Evolutionary conservation across 176 grass and related monocot genomes (phyloP).

Genomic region (Raddia guianensis): DNA sequence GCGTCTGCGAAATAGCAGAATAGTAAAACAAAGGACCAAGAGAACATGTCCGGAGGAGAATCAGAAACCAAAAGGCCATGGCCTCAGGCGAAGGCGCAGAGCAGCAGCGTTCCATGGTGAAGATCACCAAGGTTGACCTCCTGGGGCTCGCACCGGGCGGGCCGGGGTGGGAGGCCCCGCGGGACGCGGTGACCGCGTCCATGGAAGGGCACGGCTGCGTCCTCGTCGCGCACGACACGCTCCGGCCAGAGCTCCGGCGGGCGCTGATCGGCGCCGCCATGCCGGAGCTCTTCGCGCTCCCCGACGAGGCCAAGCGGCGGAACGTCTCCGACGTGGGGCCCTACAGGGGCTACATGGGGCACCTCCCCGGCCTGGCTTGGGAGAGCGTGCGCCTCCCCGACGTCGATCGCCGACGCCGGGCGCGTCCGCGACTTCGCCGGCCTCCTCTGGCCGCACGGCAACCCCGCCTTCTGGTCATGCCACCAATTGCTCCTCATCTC

Average conservation of each 20-base stretch:
- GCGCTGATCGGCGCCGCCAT: constrained; percentile 40
- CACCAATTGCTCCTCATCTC: no score
- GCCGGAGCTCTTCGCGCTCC: constrained; percentile 60
- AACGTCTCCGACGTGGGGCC: constrained; percentile 6
- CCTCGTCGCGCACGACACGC: constrained; percentile 39
- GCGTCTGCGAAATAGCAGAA: no score
- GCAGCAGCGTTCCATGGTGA: constrained; percentile 5
- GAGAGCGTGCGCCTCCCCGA: constrained; percentile 56
- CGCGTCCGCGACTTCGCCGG: constrained; percentile 26
- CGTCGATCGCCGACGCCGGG: constrained; percentile 30
- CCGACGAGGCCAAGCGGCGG: constrained; percentile 43
- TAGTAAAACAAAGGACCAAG: no score
- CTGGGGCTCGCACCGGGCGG: constrained; percentile 21
- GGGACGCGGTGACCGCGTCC: constrained; percentile 44
- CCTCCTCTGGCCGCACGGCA: constrained; percentile 49
- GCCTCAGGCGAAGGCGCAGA: no score
- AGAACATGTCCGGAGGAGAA: no score
- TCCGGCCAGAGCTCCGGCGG: constrained; percentile 41
- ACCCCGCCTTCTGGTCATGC: constrained; percentile 39
- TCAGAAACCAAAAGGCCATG: no score
- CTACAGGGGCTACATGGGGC: constrained; percentile 40
- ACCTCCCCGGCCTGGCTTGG: constrained; percentile 33
- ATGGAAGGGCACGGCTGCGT: constrained; percentile 55
- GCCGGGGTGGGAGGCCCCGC: constrained; percentile 45
- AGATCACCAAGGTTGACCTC: constrained; percentile 40